A percentile compares a stretch with the other conserved stretches of the same genome.
phyloP scores from a whole-genome alignment of 805 yeast species.

The Nakazawaea molendinolei region DNA sequence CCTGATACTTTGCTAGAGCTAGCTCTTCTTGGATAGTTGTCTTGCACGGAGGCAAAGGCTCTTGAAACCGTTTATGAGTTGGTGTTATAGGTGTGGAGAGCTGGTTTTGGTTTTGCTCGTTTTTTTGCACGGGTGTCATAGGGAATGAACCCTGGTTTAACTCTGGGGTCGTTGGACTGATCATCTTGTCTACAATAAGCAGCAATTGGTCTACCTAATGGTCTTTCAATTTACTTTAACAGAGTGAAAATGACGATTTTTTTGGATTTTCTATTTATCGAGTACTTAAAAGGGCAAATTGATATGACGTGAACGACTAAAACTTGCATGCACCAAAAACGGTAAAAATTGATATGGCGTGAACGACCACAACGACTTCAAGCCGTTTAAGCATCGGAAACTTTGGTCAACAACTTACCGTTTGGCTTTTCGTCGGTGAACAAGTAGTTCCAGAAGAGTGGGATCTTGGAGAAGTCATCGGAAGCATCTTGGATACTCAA shows the following conservation, averaged over 20 bases:
- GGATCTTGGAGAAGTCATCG: constrained; percentile 36
- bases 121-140: neutral
- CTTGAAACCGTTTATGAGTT: neutral
- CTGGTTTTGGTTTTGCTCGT: neutral
- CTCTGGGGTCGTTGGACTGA: neutral
- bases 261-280: too few relatives aligned
- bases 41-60: too few relatives aligned
- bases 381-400: constrained; percentile 14
- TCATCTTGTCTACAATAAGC: too few relatives aligned
- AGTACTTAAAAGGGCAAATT: neutral
- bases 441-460: constrained; percentile 39
- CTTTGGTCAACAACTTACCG: constrained; percentile 46
- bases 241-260: too few relatives aligned
- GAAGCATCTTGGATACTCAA: constrained; percentile 34
- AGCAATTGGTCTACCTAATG: too few relatives aligned
- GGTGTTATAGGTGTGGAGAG: constrained; percentile 6
- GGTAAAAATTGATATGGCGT: too few relatives aligned
- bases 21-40: constrained; percentile 9
- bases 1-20: neutral
- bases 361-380: neutral
- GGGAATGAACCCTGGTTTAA: neutral
- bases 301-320: too few relatives aligned
- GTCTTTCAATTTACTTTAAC: too few relatives aligned
- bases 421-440: constrained; percentile 36
- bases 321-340: too few relatives aligned